Conservation (phyloP, 495 filamentous ascomycete genomes). For the Pseudotulostoma volvatum region DNA sequence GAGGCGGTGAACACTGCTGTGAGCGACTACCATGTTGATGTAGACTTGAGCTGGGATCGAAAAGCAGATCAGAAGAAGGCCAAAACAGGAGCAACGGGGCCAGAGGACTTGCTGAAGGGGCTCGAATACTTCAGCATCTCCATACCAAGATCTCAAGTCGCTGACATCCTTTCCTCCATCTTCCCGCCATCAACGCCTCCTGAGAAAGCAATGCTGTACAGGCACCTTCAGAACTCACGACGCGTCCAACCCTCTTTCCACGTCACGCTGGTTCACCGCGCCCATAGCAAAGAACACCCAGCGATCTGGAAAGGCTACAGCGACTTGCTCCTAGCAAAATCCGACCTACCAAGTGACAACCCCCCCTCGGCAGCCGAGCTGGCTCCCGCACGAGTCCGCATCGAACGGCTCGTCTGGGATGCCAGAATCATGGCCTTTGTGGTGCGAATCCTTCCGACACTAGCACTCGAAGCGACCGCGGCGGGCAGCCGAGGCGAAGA, state of each 20-base stretch:
- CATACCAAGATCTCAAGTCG: conserved; percentile 41
- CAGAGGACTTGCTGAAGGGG: conserved; percentile 25
- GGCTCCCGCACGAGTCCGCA: conserved; percentile 35
- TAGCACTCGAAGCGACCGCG: conserved; percentile 21
- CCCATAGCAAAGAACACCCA: conserved; percentile 35
- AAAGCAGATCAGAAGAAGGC: conserved; percentile 23
- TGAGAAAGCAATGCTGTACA: conserved; percentile 46
- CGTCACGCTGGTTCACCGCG: conserved; percentile 80
- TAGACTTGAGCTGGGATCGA: conserved; percentile 39
- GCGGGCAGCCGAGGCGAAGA: background rate
- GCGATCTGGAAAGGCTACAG: conserved; percentile 57
- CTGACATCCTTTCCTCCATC: conserved; percentile 43
- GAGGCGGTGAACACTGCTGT: conserved; percentile 61
- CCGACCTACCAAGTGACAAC: conserved; percentile 22
- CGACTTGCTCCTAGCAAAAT: conserved; percentile 26
- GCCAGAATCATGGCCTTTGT: conserved; percentile 74
- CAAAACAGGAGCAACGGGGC: background rate
- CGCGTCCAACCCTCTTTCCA: conserved; percentile 81
- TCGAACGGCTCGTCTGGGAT: conserved; percentile 65
- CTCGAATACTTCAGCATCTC: conserved; percentile 75
- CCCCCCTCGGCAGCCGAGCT: conserved; percentile 25
- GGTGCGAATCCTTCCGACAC: conserved; percentile 46
- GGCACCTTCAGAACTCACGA: conserved; percentile 49
- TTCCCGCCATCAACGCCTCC: conserved; percentile 32
- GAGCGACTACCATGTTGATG: conserved; percentile 57